Conservation (phyloP, 179 eudicot species). For the Spergularia azorica region DNA sequence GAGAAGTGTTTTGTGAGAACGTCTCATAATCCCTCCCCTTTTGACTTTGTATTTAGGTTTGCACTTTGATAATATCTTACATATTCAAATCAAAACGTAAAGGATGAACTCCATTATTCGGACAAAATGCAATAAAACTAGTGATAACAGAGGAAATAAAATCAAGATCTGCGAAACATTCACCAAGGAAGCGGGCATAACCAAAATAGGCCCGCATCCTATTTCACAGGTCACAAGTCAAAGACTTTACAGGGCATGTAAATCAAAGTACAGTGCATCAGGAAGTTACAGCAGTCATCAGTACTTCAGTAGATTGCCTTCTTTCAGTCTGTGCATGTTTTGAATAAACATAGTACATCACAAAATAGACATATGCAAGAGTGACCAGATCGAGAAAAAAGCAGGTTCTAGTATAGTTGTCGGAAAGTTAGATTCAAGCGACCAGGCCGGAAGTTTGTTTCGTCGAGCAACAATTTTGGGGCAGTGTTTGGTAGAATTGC, state of each 20-base stretch:
- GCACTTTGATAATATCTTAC: no score
- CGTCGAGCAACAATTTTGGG: slow-evolving; percentile 43
- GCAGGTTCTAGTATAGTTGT: slow-evolving; percentile 32
- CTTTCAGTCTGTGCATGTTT: neutral
- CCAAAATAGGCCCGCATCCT: neutral
- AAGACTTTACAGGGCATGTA: neutral
- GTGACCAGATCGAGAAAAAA: neutral
- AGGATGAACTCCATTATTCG: no score
- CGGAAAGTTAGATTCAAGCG: slow-evolving; percentile 86
- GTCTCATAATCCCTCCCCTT: no score
- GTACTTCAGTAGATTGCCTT: neutral
- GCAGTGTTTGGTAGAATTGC: slow-evolving; percentile 47
- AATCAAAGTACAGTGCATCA: neutral
- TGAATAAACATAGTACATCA: neutral
- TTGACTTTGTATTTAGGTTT: no score
- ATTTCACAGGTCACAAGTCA: neutral
- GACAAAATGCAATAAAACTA: no score
- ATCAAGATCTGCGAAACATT: neutral
- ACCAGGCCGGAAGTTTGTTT: slow-evolving; percentile 55
- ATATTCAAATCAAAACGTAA: no score
- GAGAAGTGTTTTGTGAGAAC: no score
- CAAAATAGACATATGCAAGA: neutral
- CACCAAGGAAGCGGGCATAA: neutral
- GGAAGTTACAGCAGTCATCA: neutral
- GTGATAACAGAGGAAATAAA: no score